phyloP scores from a whole-genome alignment of 768 basidiomycete species.

The Galerina marginata region DNA sequence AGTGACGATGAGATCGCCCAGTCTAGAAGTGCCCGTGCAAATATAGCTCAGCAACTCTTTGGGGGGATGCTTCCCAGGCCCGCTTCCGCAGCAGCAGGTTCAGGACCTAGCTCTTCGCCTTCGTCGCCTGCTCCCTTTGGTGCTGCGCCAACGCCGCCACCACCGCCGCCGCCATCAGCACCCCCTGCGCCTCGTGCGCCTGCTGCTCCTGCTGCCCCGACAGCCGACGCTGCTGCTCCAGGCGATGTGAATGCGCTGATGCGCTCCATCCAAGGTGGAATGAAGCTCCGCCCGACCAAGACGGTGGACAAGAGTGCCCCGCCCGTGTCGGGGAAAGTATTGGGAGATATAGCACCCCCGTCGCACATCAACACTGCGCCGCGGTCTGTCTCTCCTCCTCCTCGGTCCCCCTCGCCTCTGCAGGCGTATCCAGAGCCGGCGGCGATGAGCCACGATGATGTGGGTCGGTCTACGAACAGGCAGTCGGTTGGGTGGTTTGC shows the following conservation, averaged over 20 bases:
- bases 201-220: conserved; percentile 35
- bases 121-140: conserved; percentile 37
- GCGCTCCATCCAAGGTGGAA: conserved; percentile 78
- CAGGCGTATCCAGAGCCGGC: conserved; percentile 31
- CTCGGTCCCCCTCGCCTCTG: conserved; percentile 23
- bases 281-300: conserved; percentile 70
- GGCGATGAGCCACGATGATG: conserved; percentile 29
- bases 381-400: conserved; percentile 46
- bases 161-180: conserved; percentile 37
- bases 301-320: conserved; percentile 86
- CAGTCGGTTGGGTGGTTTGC: conserved; percentile 94
- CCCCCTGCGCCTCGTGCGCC: conserved; percentile 47
- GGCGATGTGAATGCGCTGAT: conserved; percentile 73
- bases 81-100: conserved; percentile 51
- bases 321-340: conserved; percentile 71
- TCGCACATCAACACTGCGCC: conserved; percentile 63
- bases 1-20: conserved; percentile 82
- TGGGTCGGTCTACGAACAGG: conserved; percentile 50
- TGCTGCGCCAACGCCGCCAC: conserved; percentile 23
- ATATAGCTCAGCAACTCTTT: conserved; percentile 83
- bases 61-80: conserved; percentile 72
- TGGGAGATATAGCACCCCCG: conserved; percentile 78
- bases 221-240: conserved; percentile 38
- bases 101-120: conserved; percentile 52
- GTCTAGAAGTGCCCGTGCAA: conserved; percentile 64